Conservation (phyloP, 2,329 filamentous ascomycete species). For the Calonectria honghensis region DNA sequence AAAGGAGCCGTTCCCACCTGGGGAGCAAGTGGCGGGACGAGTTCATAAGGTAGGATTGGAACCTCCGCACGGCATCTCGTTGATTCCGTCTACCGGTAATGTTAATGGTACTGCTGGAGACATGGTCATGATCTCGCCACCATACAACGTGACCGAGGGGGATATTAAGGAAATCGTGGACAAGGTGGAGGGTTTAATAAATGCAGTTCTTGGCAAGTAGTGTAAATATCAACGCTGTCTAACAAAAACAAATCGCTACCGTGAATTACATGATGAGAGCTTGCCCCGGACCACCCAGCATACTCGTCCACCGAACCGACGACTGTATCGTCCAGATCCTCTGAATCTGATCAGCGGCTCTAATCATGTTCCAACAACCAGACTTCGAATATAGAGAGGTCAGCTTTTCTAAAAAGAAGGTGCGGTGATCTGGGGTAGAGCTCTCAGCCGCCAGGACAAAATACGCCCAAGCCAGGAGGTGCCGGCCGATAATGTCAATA, state of each 20-base stretch:
- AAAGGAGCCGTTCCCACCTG: slow-evolving; percentile 58
- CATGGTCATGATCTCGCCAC: slow-evolving; percentile 58
- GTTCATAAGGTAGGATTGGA: slow-evolving; percentile 63
- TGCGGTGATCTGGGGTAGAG: slow-evolving; percentile 44
- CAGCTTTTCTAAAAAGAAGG: slow-evolving; percentile 49
- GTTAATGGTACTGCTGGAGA: slow-evolving; percentile 51
- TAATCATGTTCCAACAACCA: slow-evolving; percentile 49
- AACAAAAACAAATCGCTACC: neutral
- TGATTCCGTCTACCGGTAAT: slow-evolving; percentile 61
- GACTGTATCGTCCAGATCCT: slow-evolving; percentile 52
- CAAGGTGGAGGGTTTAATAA: slow-evolving; percentile 22
- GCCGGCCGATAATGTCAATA: slow-evolving; percentile 45
- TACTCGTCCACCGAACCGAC: slow-evolving; percentile 48
- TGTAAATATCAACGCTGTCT: slow-evolving; percentile 10
- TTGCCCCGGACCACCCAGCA: slow-evolving; percentile 49
- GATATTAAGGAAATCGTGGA: slow-evolving; percentile 48
- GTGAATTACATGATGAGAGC: slow-evolving; percentile 50
- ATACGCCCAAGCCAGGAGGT: slow-evolving; percentile 49
- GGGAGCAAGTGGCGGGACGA: slow-evolving; percentile 50
- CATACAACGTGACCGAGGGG: slow-evolving; percentile 65
- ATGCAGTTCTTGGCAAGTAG: slow-evolving; percentile 14
- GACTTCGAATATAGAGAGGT: slow-evolving; percentile 44
- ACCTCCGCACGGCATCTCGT: slow-evolving; percentile 65
- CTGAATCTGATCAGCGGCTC: slow-evolving; percentile 50
- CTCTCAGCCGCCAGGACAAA: slow-evolving; percentile 51